Base-by-base conservation (phyloP, 371 early-diverging fungal genomes). In the Sporodiniella umbellata region DNA sequence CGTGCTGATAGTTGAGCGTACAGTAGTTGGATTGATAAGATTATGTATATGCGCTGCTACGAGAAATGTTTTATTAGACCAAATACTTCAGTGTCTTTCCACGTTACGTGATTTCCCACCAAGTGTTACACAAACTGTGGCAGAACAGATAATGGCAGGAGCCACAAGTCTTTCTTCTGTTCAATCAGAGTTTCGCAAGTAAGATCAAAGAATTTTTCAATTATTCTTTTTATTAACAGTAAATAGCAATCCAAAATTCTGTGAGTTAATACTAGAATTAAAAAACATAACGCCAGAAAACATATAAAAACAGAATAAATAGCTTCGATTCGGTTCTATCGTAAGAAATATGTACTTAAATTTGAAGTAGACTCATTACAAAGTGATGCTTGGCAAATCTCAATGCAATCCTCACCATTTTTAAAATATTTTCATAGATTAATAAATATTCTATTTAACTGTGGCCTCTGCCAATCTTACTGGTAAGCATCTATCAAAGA, bases 141-240 rank as follows among this genome's bases (percentile, higher is more conserved):
- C 81, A 10, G 90, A 88, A 53, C 90, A 87, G 57, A 77, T 87
- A 73, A 88, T 87, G 85, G 87, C 92, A 1, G 93, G 90, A 31
- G 74, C 91, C 14, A 66, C 84, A 47, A 80, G 73, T 46, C 54
- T 91, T 15, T 74, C 75, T 4, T 62, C 63, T 53, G 74, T 68
- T 8, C 70, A 74, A 53, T 70, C 74, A 39, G 70, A 70, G 26
- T 63, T 70, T 33, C 53, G 70, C 51, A 74, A 70, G 74, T 74
- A 70, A 70, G 58, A 51, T 8, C 12, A 12, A 22, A 28, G 14
- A 11, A 17, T 31, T 45, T 2, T 25, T 40, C 22, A 30, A 24
- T 30, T 45, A 23, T 47, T 24, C 18, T n/a, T n/a, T n/a, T n/a
- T n/a, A n/a, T n/a, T n/a, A n/a, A n/a, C n/a, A n/a, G n/a, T 42